Percentiles rank a stretch among this genome's conserved stretches.
Evolutionary conservation across 2,329 filamentous ascomycete species (phyloP).

Genomic region (Ophiostoma triangulosporum): DNA sequence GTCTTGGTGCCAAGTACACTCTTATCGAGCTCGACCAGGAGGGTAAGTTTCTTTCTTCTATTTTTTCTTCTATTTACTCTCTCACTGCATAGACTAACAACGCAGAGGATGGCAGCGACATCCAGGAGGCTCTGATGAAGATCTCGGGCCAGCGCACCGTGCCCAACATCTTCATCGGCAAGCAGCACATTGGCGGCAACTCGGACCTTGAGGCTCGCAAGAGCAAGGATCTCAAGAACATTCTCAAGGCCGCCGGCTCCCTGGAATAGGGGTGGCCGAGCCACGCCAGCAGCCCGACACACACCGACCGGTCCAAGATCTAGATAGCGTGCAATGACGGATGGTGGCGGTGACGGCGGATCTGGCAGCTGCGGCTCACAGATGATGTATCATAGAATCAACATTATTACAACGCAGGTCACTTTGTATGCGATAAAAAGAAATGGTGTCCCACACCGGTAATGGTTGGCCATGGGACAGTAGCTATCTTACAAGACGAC

Average conservation of each 20-base stretch:
- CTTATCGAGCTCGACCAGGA: constrained; percentile 65
- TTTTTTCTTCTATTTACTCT: neutral
- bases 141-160: constrained; percentile 78
- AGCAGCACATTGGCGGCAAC: constrained; percentile 94
- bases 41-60: constrained; percentile 38
- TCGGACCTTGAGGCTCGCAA: constrained; percentile 58
- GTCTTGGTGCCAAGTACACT: constrained; percentile 58
- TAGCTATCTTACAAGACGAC: neutral
- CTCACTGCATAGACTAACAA: neutral
- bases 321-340: neutral
- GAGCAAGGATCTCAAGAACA: constrained; percentile 46
- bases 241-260: constrained; percentile 31
- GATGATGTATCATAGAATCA: too few species aligned
- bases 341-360: too few species aligned
- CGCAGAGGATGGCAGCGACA: constrained; percentile 63
- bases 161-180: constrained; percentile 85
- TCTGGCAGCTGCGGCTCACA: neutral
- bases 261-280: constrained; percentile 4
- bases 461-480: neutral
- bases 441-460: neutral
- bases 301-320: neutral
- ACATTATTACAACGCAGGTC: too few species aligned
- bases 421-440: neutral
- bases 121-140: constrained; percentile 72
- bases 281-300: neutral